These are phyloP conservation scores for Eimeria brunetti DNA, from an alignment of 169 alveolate genomes.

Conservation along the genomic window DNA sequence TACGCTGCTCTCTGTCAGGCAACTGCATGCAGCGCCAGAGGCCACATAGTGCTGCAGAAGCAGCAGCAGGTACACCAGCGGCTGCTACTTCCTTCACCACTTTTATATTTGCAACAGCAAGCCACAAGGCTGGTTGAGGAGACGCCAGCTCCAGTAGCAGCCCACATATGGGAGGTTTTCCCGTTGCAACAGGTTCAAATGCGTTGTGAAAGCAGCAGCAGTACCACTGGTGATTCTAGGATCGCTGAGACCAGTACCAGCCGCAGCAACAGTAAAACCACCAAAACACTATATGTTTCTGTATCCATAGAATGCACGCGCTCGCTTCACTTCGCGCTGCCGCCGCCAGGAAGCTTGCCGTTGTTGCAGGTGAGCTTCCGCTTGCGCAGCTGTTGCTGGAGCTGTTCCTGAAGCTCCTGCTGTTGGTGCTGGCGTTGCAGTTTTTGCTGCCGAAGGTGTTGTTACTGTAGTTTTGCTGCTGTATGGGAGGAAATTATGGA, in stretches of 20 bases:
- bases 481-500: not conserved
- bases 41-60: conserved; percentile 51
- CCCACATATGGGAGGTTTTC: conserved; percentile 52
- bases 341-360: conserved; percentile 53
- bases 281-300: not conserved
- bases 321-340: conserved; percentile 49
- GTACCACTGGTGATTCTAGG: not conserved
- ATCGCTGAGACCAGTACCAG: not conserved
- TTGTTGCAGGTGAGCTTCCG: conserved; percentile 41
- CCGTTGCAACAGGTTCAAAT: conserved; percentile 21
- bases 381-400: not conserved
- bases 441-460: not conserved
- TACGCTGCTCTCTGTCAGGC: conserved; percentile 58
- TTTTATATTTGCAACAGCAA: conserved; percentile 52
- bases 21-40: conserved; percentile 36
- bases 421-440: not conserved
- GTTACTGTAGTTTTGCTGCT: not conserved
- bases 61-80: conserved; percentile 33
- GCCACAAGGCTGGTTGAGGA: conserved; percentile 58
- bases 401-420: not conserved
- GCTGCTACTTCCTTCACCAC: conserved; percentile 31
- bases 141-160: conserved; percentile 61
- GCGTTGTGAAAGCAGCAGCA: conserved; percentile 8
- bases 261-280: not conserved
- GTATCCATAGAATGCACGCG: conserved; percentile 29